Evolutionary conservation across 2,329 filamentous ascomycete genomes (phyloP), one percentile per base, ranked within the genome.

Genomic region (Cladosporium sp.): DNA sequence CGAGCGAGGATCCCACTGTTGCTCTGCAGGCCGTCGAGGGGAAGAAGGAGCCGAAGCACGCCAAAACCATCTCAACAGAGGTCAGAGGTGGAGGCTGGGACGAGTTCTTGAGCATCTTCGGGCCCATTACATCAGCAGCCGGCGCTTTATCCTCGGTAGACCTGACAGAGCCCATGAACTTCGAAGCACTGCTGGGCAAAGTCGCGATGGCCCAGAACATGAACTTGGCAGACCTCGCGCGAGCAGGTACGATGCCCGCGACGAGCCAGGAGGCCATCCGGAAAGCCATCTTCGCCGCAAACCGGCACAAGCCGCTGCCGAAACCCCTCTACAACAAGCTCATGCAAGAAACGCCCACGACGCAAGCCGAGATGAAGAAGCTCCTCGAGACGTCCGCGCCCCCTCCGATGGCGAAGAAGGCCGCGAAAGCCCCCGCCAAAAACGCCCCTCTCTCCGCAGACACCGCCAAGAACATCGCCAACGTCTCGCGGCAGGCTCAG

Each of bases 1-100:
- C 93, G 0, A 77, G 83, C 3, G 84, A 86, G 58, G 74, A 82
- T 49, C 60, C 67, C 2, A 56, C 59, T 11, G 59, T 65, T 46
- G 66, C 66, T 9, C 38, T 53, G 18, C 18, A 49, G 14, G 68
- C 73, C 7, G 71, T 71, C 55, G 57, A 71, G 66, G 60, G 65
- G 46, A 62, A 67, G 56, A 48, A 64, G 57, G 35, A 68, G 61
- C 54, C 69, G 63, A 58, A 70, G 52, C 59, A 70, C 41, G 73
- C 74, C 4, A 72, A 73, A 34, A 66, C 65, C 22, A 76, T 77
- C 42, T 71, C 74, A 22, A 77, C 75, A 0, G 69, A 77, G 49
- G 73, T 77, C 43, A 76, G 75, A 55, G 72, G 70, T 9, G 72
- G 72, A 9, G 74, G 72, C 19, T 74, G 74, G 73, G 75, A 77